Evolutionary conservation across 352 stramenopile genomes (phyloP).

Genomic region (Halophytophthora polymorphica): DNA sequence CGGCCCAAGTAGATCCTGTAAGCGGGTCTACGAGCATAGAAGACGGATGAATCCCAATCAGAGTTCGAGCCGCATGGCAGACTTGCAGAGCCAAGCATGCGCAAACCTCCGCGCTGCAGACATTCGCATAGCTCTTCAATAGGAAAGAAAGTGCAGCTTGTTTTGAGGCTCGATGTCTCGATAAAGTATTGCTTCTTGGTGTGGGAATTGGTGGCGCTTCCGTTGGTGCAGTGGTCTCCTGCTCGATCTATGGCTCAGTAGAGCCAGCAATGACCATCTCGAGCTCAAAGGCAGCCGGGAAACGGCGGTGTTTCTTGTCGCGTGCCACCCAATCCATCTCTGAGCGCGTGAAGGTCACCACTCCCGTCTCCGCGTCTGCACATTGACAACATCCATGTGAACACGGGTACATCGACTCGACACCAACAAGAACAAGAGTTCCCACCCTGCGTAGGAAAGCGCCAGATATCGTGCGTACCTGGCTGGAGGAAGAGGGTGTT

Average conservation of each 20-base stretch:
- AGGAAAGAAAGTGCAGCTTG: no score
- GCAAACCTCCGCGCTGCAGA: no score
- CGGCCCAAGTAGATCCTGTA: constrained; percentile 40
- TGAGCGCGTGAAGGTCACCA: constrained; percentile 34
- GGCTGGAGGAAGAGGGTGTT: constrained; percentile 51
- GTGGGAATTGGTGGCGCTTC: constrained; percentile 1
- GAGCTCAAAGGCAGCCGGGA: constrained; percentile 65
- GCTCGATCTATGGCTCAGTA: constrained; percentile 8
- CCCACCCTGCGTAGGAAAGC: background rate
- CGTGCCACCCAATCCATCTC: constrained; percentile 67
- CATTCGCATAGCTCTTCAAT: no score
- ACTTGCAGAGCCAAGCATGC: no score
- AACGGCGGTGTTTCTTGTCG: constrained; percentile 57
- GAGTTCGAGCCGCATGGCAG: no score
- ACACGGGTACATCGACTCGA: background rate
- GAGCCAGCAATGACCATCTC: constrained; percentile 37
- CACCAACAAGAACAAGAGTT: constrained; percentile 4
- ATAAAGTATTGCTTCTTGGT: no score
- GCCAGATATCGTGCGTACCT: constrained; percentile 12
- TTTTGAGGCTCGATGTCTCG: no score
- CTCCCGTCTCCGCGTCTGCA: constrained; percentile 33
- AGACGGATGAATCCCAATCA: background rate
- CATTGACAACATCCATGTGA: background rate
- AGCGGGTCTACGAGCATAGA: background rate
- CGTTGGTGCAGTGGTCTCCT: background rate